Evolutionary conservation across 805 yeast species (phyloP), one percentile per base, ranked within the genome.

Genomic region (Yarrowia sp.): DNA sequence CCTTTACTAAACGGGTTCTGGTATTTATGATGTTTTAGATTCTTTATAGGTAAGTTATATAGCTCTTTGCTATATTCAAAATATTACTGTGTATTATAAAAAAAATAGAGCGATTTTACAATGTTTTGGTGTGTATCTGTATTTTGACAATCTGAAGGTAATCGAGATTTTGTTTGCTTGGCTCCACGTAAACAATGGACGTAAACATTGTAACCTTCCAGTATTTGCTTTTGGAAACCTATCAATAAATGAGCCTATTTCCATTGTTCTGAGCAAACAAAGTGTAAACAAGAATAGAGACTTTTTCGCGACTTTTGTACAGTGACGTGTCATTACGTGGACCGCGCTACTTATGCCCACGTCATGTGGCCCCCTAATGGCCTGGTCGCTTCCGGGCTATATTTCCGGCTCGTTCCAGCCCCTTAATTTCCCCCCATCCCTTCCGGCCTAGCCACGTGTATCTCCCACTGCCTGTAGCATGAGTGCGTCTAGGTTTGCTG

Each of bases 1-100:
- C 65, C 82, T 92, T 69, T 91, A 90, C 74, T 71, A 75, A 61
- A 48, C 28, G 61, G 61, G 39, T 38, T 41, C 47, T 2, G 61
- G 61, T 55, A 55, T 55, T 55, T 55, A 55, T 55, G 61, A 55
- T 55, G 61, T 39, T 55, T 55, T 55, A 55, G 61, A 55, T 55
- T 55, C 61, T 55, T 48, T 51, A 51, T 51, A 55, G 61, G 61
- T 55, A 55, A 55, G 61, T 55, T 51, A 22, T 51, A 51, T 33
- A 33, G 55, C 53, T 14, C 35, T 35, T 36, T 18, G 58, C 58
- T 51, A 51, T 51, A 51, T 51, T 51, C 43, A 22, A 51, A 51
- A 36, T 36, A 36, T 48, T 47, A 32, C 53, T 51, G 58, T 51
- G 58, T 51, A 51, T 51, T 38, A 51, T 51, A 51, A 51, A 35